A percentile compares a stretch with the other conserved stretches of the same genome.
These are phyloP conservation scores for Harringtonia aguacate DNA, from an alignment of 2,329 filamentous ascomycete genomes.

Conservation along the genomic window DNA sequence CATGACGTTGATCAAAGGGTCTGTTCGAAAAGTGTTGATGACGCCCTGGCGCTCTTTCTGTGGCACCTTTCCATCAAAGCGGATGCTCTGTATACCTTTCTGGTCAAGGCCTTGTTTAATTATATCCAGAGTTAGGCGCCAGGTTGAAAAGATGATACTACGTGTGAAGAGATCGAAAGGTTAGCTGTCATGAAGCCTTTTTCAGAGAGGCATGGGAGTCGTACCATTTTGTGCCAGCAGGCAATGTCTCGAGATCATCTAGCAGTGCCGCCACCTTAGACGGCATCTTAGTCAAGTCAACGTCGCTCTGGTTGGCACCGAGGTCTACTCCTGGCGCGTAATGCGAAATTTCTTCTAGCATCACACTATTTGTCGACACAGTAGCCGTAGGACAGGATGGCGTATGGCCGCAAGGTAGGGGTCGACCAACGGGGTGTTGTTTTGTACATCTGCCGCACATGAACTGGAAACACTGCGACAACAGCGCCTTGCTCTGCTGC, in stretches of 20 bases:
- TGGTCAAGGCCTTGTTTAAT: constrained; percentile 27
- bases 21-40: constrained; percentile 26
- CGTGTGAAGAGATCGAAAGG: constrained; percentile 13
- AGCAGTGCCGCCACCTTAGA: constrained; percentile 25
- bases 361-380: constrained; percentile 14
- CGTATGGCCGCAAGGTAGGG: constrained; percentile 15
- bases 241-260: constrained; percentile 17
- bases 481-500: constrained; percentile 8
- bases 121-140: constrained; percentile 36
- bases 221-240: constrained; percentile 9
- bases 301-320: not conserved
- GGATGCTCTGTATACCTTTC: constrained; percentile 21
- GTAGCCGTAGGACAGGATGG: constrained; percentile 13
- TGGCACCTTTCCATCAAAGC: constrained; percentile 36
- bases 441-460: constrained; percentile 20
- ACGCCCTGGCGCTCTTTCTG: constrained; percentile 28
- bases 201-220: not conserved
- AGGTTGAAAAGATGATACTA: constrained; percentile 41
- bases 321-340: no score
- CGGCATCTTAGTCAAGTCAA: constrained; percentile 7
- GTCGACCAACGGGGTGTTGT: fast-evolving
- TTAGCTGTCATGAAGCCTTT: no score
- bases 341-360: constrained; percentile 14
- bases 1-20: constrained; percentile 28
- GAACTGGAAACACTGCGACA: constrained; percentile 23